Percentiles rank a stretch among this genome's conserved stretches.
phyloP scores from a whole-genome alignment of 768 basidiomycete genomes.

The Pisolithus microcarpus region DNA sequence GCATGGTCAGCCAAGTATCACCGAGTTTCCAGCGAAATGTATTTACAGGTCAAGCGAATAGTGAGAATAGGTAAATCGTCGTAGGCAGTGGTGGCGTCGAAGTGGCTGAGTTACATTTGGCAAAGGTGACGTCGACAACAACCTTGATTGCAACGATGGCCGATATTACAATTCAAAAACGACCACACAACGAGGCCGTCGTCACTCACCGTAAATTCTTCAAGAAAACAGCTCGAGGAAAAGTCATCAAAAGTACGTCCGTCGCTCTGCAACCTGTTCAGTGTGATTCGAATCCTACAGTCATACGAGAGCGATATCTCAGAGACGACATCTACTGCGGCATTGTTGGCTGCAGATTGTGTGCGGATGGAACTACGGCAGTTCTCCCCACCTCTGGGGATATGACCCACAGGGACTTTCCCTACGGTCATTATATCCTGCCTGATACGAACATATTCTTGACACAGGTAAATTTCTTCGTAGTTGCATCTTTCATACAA shows the following conservation, averaged over 20 bases:
- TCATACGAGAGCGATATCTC: slow-evolving; percentile 89
- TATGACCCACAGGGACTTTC: slow-evolving; percentile 46
- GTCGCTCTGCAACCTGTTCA: background rate
- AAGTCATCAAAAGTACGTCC: slow-evolving; percentile 80
- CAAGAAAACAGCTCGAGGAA: slow-evolving; percentile 91
- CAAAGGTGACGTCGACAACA: too few relatives aligned
- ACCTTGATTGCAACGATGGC: slow-evolving; percentile 27
- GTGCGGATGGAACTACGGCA: slow-evolving; percentile 36
- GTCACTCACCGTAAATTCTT: slow-evolving; percentile 87
- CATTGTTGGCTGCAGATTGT: slow-evolving; percentile 60
- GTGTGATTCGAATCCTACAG: slow-evolving; percentile 31
- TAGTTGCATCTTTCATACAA: background rate
- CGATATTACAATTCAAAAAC: slow-evolving; percentile 67
- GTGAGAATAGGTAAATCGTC: too few relatives aligned
- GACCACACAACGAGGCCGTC: slow-evolving; percentile 62
- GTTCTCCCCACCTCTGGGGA: slow-evolving; percentile 57
- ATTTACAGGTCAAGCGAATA: too few relatives aligned
- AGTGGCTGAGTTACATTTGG: too few relatives aligned
- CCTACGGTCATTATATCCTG: slow-evolving; percentile 71
- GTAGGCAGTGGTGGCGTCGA: too few relatives aligned
- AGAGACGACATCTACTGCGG: slow-evolving; percentile 90
- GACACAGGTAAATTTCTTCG: slow-evolving; percentile 54
- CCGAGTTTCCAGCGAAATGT: too few relatives aligned
- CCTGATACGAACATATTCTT: slow-evolving; percentile 96
- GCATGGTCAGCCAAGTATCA: too few relatives aligned